Evolutionary conservation across 495 filamentous ascomycete genomes (phyloP), one percentile per base, ranked within the genome.

Genomic region (Penicillium crystallinum): DNA sequence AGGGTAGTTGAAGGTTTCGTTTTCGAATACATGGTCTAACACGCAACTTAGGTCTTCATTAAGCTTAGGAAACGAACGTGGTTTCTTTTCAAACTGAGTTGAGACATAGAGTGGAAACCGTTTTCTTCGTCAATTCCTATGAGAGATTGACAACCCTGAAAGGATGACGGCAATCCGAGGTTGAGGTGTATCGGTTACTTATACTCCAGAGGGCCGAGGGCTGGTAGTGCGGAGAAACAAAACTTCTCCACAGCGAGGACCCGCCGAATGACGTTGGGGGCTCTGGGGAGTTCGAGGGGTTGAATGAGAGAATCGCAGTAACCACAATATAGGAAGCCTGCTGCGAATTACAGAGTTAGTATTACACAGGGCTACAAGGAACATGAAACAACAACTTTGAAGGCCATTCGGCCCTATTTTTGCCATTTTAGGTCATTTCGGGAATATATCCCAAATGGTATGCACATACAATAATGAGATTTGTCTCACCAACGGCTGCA

Each of bases 341-440:
- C 21, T 15, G 10, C 29, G 10, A 21, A 14, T 25, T 36, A 36
- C 14, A 36, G 18, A 5, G 12, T 46, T 17, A 33, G 18, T 12
- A 15, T 53, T 19, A 51, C 1, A 15, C 6, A 22, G n/a, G 15
- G 40, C 19, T 25, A 30, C 45, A 27, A 41, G 15, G 41, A 15
- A 25, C 14, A 22, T 3, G 7, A 7, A 27, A 7, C 5, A 30
- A 22, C 6, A 31, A 19, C 11, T 46, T 43, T 27, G 48, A 55
- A 61, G 60, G 58, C 58, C 63, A 54, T 53, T 37, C 14, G 54
- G 56, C 54, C 56, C 47, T 58, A 47, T 46, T 53, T 68, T 65
- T 63, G 36, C 41, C 52, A 55, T 60, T 58, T 58, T 57, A 40
- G 46, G 34, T 48, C 29, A 36, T 27, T 47, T 35, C 22, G 29